Evolutionary conservation across 2,329 filamentous ascomycete species (phyloP).

Genomic region (Trichoderma sp.): DNA sequence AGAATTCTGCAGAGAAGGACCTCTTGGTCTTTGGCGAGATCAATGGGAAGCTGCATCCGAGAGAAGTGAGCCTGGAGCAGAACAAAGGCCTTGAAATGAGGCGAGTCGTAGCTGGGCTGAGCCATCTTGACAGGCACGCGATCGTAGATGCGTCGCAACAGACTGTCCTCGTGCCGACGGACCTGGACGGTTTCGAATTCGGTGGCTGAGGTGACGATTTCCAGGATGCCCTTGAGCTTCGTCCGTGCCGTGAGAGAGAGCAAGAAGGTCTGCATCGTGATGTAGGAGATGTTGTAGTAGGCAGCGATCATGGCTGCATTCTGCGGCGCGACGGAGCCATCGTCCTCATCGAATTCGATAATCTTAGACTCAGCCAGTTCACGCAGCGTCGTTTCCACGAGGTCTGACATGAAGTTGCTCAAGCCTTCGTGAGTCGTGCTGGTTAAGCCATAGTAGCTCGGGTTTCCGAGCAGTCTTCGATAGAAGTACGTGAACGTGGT

Average conservation of each 20-base stretch:
- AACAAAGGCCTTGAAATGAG: slow-evolving; percentile 98
- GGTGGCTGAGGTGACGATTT: slow-evolving; percentile 94
- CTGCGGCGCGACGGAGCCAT: slow-evolving; percentile 83
- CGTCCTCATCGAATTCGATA: slow-evolving; percentile 91
- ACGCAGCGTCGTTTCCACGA: slow-evolving; percentile 89
- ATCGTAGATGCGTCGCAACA: slow-evolving; percentile 91
- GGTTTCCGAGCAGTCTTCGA: slow-evolving; percentile 88
- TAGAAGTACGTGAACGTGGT: slow-evolving; percentile 99
- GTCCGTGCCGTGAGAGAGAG: slow-evolving; percentile 85
- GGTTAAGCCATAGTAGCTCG: slow-evolving; percentile 90
- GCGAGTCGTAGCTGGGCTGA: slow-evolving; percentile 82
- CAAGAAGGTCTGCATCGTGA: slow-evolving; percentile 98
- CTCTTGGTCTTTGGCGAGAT: slow-evolving; percentile 95
- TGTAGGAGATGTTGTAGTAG: slow-evolving; percentile 99
- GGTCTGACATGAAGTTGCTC: slow-evolving; percentile 90
- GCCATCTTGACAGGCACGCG: slow-evolving; percentile 94
- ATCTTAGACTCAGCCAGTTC: slow-evolving; percentile 92
- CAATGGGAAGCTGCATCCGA: slow-evolving; percentile 92
- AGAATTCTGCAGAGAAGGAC: slow-evolving; percentile 81
- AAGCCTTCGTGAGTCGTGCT: slow-evolving; percentile 89
- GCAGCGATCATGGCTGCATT: slow-evolving; percentile 98
- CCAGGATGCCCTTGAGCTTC: slow-evolving; percentile 94
- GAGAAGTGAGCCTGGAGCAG: slow-evolving; percentile 96
- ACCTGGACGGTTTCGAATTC: slow-evolving; percentile 97
- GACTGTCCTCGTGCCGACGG: slow-evolving; percentile 83